Evolutionary conservation across 352 stramenopile species (phyloP).

Genomic region (Pythium grandisporangium): DNA sequence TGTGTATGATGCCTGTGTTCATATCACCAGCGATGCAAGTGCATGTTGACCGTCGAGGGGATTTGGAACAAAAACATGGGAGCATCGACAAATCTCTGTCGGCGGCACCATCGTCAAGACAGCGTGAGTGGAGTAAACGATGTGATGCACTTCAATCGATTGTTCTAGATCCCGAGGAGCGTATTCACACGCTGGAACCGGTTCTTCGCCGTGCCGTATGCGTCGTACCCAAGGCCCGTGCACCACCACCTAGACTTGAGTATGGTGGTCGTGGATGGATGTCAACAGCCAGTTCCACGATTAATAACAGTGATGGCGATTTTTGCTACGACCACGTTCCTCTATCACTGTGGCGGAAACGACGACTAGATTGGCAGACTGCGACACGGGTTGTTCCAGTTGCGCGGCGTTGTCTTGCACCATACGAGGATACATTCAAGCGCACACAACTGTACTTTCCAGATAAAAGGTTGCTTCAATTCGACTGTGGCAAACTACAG

Average conservation of each 20-base stretch:
- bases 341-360: constrained; percentile 33
- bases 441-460: constrained; percentile 93
- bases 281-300: constrained; percentile 2
- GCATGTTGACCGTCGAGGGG: constrained; percentile 21
- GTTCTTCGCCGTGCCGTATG: constrained; percentile 63
- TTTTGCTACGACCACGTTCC: too few species aligned
- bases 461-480: constrained; percentile 95
- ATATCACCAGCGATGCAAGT: constrained; percentile 71
- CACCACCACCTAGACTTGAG: constrained; percentile 20
- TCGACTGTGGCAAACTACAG: constrained; percentile 94
- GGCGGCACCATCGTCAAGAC: too few species aligned
- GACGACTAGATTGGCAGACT: constrained; percentile 12
- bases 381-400: constrained; percentile 14
- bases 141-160: constrained; percentile 36
- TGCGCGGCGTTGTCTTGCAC: constrained; percentile 21
- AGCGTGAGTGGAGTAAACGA: not conserved
- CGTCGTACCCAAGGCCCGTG: constrained; percentile 61
- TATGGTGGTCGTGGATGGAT: constrained; percentile 36
- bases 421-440: constrained; percentile 58
- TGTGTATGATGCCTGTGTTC: constrained; percentile 48
- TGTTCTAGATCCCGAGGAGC: constrained; percentile 31
- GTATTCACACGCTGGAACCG: constrained; percentile 26
- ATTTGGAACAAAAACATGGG: too few species aligned
- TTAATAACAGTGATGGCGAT: too few species aligned
- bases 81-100: too few species aligned